These are phyloP conservation scores for Naganishia sp. DNA, from an alignment of 1,284 basidiomycete genomes.

Conservation along the genomic window DNA sequence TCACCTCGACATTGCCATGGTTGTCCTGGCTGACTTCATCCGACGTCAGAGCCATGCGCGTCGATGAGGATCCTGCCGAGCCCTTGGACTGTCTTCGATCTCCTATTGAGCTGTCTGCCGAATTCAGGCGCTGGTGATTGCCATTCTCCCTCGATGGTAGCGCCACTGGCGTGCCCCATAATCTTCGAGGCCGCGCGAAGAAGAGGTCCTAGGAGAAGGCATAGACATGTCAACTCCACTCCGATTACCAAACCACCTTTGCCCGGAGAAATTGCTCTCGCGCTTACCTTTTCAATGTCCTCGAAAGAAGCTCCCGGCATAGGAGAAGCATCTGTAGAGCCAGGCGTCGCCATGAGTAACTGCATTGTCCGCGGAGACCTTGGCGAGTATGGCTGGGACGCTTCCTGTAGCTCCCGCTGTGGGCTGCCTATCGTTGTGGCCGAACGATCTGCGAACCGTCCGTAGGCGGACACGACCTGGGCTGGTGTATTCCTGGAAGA, in stretches of 20 bases:
- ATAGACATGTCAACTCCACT: not conserved
- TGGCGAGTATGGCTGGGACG: not conserved
- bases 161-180: conserved; percentile 24
- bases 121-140: not conserved
- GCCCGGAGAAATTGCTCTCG: not conserved
- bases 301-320: conserved; percentile 26
- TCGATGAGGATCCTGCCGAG: conserved; percentile 5
- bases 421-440: conserved; percentile 4
- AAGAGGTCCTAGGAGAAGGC: conserved; percentile 24
- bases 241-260: too few relatives aligned
- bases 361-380: conserved; percentile 7
- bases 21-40: conserved; percentile 19
- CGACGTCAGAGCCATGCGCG: conserved; percentile 15
- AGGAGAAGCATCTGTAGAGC: conserved; percentile 13
- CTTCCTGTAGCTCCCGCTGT: not conserved
- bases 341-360: conserved; percentile 4
- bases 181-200: conserved; percentile 25
- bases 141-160: conserved; percentile 11
- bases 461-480: too few relatives aligned
- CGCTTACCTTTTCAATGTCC: conserved; percentile 27
- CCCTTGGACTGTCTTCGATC: conserved; percentile 11
- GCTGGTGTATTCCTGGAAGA: not conserved
- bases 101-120: not conserved
- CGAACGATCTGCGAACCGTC: not conserved
- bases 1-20: conserved; percentile 10